Evolutionary conservation across 108 stramenopile genomes (phyloP).

Genomic region (Skeletonema tropicum): DNA sequence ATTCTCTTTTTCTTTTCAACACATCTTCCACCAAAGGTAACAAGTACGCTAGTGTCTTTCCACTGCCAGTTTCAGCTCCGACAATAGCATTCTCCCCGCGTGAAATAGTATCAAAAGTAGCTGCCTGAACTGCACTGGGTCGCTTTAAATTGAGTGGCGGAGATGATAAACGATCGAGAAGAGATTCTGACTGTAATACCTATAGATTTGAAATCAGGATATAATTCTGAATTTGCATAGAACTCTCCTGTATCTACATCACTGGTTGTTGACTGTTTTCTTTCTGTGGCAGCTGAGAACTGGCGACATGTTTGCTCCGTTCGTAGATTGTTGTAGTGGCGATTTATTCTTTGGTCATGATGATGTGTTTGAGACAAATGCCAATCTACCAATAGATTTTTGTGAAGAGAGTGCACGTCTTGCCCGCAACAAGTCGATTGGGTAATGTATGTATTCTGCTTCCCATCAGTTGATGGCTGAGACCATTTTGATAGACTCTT

Average conservation of each 20-base stretch:
- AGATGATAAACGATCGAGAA: conserved; percentile 63
- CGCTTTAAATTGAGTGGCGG: conserved; percentile 40
- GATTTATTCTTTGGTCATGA: conserved; percentile 1
- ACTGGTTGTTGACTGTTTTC: conserved; percentile 4
- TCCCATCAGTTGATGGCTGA: not conserved
- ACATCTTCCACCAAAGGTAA: conserved; percentile 87
- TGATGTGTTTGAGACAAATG: not conserved
- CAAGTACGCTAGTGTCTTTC: conserved; percentile 97
- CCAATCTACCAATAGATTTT: not conserved
- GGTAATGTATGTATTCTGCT: not conserved
- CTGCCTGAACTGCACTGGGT: conserved; percentile 81
- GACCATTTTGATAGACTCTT: not conserved
- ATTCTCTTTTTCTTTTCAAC: conserved; percentile 59
- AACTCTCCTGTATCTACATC: conserved; percentile 48
- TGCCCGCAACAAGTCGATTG: not conserved
- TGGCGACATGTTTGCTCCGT: not conserved
- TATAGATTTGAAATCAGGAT: conserved; percentile 64
- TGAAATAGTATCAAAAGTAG: conserved; percentile 57
- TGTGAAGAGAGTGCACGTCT: not conserved
- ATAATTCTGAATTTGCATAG: conserved; percentile 38
- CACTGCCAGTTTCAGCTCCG: conserved; percentile 94
- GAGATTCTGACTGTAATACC: conserved; percentile 70
- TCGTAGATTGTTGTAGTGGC: not conserved
- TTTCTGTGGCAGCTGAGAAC: not conserved
- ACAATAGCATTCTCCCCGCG: conserved; percentile 67